phyloP scores from a whole-genome alignment of 1,284 basidiomycete genomes.

The Moesziomyces sp. region DNA sequence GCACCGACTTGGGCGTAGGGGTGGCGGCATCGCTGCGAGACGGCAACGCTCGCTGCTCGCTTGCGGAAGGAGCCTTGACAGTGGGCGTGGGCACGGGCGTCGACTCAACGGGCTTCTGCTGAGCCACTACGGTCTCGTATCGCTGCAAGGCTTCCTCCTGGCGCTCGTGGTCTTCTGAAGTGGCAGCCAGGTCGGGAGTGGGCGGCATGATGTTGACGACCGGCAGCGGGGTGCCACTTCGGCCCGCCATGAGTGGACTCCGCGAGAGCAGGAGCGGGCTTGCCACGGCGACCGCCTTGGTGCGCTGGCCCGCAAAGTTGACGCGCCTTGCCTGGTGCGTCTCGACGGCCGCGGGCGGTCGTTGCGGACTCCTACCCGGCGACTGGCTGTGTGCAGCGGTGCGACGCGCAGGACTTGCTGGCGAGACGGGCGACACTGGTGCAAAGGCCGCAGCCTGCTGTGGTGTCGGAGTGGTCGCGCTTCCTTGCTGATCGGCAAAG shows the following conservation, averaged over 20 bases:
- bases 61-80: background rate
- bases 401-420: constrained; percentile 1
- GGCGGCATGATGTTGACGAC: constrained; percentile 63
- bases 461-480: constrained; percentile 18
- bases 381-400: constrained; percentile 1
- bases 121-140: constrained; percentile 7
- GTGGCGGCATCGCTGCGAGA: constrained; percentile 24
- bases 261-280: constrained; percentile 45
- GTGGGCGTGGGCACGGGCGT: background rate
- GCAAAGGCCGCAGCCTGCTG: constrained; percentile 15
- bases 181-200: constrained; percentile 50
- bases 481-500: constrained; percentile 23
- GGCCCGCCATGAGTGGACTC: constrained; percentile 34
- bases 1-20: constrained; percentile 10
- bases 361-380: constrained; percentile 27
- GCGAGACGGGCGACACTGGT: constrained; percentile 11
- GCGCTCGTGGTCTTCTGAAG: constrained; percentile 21
- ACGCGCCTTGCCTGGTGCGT: constrained; percentile 50
- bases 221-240: constrained; percentile 29
- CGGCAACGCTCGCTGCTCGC: background rate
- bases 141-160: constrained; percentile 16
- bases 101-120: constrained; percentile 1
- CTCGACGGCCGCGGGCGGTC: constrained; percentile 17
- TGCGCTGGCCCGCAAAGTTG: constrained; percentile 46
- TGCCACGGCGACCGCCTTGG: constrained; percentile 41